These are phyloP conservation scores for Aspergillus cavernicola DNA, from an alignment of 495 filamentous ascomycete species.

Conservation along the genomic window DNA sequence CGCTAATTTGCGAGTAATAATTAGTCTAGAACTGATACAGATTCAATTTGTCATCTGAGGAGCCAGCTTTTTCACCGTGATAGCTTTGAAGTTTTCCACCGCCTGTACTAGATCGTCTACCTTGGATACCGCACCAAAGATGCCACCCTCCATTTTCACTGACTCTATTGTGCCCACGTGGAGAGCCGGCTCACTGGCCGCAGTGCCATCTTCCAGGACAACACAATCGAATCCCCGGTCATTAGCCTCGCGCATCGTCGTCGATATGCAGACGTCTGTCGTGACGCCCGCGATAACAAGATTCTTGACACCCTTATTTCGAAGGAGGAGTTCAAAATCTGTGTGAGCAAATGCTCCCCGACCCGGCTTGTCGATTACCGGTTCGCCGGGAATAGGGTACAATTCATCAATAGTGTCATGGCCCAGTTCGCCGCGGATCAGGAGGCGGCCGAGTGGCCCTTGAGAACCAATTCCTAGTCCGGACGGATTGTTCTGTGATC, in stretches of 20 bases:
- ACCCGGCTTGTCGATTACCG: conserved; percentile 67
- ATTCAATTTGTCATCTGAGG: conserved; percentile 40
- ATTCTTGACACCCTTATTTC: conserved; percentile 62
- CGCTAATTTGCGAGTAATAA: conserved; percentile 8
- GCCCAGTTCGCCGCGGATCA: conserved; percentile 61
- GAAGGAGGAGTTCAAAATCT: conserved; percentile 57
- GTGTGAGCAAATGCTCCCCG: conserved; percentile 64
- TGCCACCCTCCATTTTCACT: conserved; percentile 56
- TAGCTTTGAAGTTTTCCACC: conserved; percentile 42
- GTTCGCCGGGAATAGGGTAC: conserved; percentile 51
- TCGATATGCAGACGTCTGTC: conserved; percentile 67
- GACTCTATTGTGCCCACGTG: conserved; percentile 49
- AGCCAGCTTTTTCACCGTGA: conserved; percentile 44
- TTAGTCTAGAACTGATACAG: too few species aligned
- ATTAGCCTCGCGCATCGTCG: conserved; percentile 66
- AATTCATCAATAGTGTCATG: conserved; percentile 61
- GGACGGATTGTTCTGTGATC: conserved; percentile 51
- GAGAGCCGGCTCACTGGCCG: conserved; percentile 46
- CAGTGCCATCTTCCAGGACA: conserved; percentile 51
- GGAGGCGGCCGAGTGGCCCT: conserved; percentile 59
- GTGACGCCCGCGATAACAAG: conserved; percentile 64
- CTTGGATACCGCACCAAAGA: conserved; percentile 52
- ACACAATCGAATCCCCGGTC: conserved; percentile 72
- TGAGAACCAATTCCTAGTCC: conserved; percentile 56
- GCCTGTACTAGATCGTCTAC: conserved; percentile 48